Base-by-base conservation (phyloP, 768 basidiomycete genomes). In the Hortiboletus flavorubellus region DNA sequence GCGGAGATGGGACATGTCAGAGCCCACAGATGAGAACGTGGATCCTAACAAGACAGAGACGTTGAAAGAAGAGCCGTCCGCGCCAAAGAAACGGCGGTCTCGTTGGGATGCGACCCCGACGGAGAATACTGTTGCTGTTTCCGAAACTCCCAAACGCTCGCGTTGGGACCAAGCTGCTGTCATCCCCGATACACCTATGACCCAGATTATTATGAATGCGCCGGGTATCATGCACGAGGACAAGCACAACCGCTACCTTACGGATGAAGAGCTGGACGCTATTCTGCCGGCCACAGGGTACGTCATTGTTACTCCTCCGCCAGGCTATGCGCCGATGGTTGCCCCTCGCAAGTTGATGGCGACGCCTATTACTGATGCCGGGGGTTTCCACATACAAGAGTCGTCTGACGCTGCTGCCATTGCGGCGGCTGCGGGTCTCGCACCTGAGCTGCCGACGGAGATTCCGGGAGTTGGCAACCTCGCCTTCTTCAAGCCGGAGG, bases 401-500 rank as follows among this genome's bases (percentile, higher is more conserved):
- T 85, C 95, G 55, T 92, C 93, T 11, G 93, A 95, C 63, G 89
- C 90, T 15, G 91, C 90, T 21, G 89, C 93, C 8, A 78, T 83
- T 0, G 91, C 92, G 0, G 94, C 93, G 0, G 93, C 93, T 0
- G 91, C 93, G 0, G 94, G 95, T 45, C 86, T 96, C 46, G 91
- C 90, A 21, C 90, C 91, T 7, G 96, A 99, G 64, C 73, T 96
- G 8, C 95, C 95, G 8, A 98, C 96, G 4, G 96, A 99, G 69
- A 98, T 99, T 59, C 94, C 95, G 29, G 97, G 97, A 31, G 95
- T 99, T 42, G 97, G 97, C 33, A 93, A 87, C 61, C 81, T 99
- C 44, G 93, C 95, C 6, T 98, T 99, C 78, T 94, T 99, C 82
- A 99, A 99, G 73, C 81, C 92, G 1, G 97, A 99, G 74, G 97